Base-by-base conservation (phyloP, 108 stramenopile species). In the Pseudonitzschia multiseries region DNA sequence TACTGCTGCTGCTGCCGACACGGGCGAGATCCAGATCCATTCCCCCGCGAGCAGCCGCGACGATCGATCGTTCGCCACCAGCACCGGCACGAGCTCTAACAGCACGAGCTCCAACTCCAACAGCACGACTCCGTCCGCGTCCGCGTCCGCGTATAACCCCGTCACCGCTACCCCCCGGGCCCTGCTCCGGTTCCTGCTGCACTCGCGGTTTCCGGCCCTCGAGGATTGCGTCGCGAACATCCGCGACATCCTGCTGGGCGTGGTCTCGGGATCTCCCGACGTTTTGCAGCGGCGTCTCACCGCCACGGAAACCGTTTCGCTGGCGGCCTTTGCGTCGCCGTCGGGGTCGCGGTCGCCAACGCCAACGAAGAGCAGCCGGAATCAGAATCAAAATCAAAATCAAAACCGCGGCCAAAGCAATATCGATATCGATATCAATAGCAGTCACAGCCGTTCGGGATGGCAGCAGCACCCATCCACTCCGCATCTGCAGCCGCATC, bases 371-470 rank as follows among this genome's bases (percentile, higher is more conserved):
- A 6, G 6, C 36, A 36, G 6, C 36, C 36, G 14, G 85, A 86
- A 75, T 91, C 93, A 21, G 82, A 80, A 31, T 80, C n/a, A n/a
- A 73, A 10, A 89, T 71, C 52, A 81, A 62, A 33, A 92, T 62
- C 4, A 87, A 4, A 51, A 59, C 63, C 43, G 74, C 71, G 20
- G 85, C 79, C 21, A 88, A 70, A 52, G 85, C 71, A 43, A 91
- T 83, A 8, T 68, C 70, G 59, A 82, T 77, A 48, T 89, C 41
- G 59, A 79, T 81, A 13, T 88, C 42, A 57, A 91, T 71, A 36
- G 36, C 2, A 5, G 36, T 6, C 2, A 36, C 36, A 36, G 36
- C 2, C 6, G 36, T n/a, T n/a, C n/a, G n/a, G 4, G 6, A 6
- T 6, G 6, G 36, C 36, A 36, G 36, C 36, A 36, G 36, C 36